These are phyloP conservation scores for Botrytis sinoallii DNA, from an alignment of 2,329 filamentous ascomycete species.

Conservation along the genomic window DNA sequence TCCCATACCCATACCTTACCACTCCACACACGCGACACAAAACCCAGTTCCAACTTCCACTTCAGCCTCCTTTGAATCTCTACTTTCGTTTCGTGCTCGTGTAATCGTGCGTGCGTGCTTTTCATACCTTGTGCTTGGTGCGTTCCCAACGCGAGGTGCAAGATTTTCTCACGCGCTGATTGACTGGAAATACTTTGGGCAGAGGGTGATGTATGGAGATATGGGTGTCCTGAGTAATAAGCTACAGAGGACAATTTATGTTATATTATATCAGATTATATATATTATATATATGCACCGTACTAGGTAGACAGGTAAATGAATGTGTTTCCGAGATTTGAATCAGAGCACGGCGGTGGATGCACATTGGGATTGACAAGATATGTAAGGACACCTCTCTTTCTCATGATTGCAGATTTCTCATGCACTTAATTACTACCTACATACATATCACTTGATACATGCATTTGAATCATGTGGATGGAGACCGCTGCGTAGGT, in stretches of 20 bases:
- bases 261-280: neutral
- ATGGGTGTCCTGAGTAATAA: neutral
- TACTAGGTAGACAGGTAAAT: neutral
- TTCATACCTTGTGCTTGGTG: constrained; percentile 1
- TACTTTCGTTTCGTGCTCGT: neutral
- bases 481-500: neutral
- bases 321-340: neutral
- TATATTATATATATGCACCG: neutral
- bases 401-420: neutral
- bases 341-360: neutral
- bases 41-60: neutral
- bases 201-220: neutral
- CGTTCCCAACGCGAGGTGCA: neutral
- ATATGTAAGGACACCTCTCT: neutral
- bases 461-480: neutral
- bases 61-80: neutral
- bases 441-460: neutral
- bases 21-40: constrained; percentile 2
- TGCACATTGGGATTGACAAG: neutral
- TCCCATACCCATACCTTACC: neutral
- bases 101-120: neutral
- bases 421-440: neutral
- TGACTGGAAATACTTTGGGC: neutral
- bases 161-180: neutral
- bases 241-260: neutral